Percentiles rank a stretch among this genome's conserved stretches.
phyloP scores from a whole-genome alignment of 2,329 filamentous ascomycete species.

The Bipolaris oryzae region DNA sequence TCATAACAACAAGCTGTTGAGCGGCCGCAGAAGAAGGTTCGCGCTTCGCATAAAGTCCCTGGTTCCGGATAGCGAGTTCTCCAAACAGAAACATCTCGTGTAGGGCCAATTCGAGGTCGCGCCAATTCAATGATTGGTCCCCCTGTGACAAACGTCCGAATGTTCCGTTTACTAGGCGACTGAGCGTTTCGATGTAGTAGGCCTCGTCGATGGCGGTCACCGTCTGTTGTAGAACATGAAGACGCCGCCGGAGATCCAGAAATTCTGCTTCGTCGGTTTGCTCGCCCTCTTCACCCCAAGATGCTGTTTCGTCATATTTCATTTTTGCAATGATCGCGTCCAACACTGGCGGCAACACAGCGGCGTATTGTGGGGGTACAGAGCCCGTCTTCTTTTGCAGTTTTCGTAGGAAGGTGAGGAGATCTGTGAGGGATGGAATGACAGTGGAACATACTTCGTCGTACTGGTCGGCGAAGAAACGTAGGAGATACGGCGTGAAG shows the following conservation, averaged over 20 bases:
- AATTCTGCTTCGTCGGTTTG: slow-evolving; percentile 98
- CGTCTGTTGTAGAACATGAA: slow-evolving; percentile 90
- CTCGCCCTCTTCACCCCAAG: slow-evolving; percentile 92
- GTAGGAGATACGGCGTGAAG: slow-evolving; percentile 85
- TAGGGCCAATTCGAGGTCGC: slow-evolving; percentile 89
- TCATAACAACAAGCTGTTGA: slow-evolving; percentile 85
- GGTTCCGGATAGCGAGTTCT: slow-evolving; percentile 87
- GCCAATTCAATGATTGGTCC: slow-evolving; percentile 83
- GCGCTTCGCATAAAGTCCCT: slow-evolving; percentile 84
- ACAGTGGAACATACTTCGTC: slow-evolving; percentile 97
- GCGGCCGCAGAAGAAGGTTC: slow-evolving; percentile 79
- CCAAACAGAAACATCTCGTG: slow-evolving; percentile 97
- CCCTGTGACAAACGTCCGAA: slow-evolving; percentile 77
- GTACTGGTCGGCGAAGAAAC: slow-evolving; percentile 97
- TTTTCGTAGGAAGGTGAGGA: slow-evolving; percentile 88
- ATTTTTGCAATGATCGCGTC: slow-evolving; percentile 95
- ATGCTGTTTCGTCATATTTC: slow-evolving; percentile 94
- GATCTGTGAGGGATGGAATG: slow-evolving; percentile 89
- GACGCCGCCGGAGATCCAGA: slow-evolving; percentile 85
- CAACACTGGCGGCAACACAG: slow-evolving; percentile 84
- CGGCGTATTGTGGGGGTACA: slow-evolving; percentile 75
- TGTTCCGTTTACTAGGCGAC: slow-evolving; percentile 83
- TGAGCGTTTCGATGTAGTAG: slow-evolving; percentile 87
- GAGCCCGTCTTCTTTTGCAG: slow-evolving; percentile 66
- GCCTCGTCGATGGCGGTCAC: slow-evolving; percentile 87